phyloP scores from a whole-genome alignment of 352 stramenopile species.

The Globisporangium spiculum region DNA sequence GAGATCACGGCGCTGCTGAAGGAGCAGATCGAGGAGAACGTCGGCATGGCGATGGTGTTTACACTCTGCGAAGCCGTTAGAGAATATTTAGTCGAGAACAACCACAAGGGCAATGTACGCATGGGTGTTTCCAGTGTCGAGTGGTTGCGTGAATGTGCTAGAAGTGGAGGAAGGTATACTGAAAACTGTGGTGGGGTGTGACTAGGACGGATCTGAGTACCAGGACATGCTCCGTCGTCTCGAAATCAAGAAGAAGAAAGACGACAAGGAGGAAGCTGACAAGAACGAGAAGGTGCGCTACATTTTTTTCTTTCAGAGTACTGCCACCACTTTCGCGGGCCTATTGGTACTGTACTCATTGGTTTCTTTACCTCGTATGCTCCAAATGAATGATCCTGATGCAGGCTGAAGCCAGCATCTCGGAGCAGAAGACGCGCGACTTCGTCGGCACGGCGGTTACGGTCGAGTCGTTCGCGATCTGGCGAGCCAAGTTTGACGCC shows the following conservation, averaged over 20 bases:
- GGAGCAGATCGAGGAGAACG: constrained; percentile 72
- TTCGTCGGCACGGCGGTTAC: constrained; percentile 67
- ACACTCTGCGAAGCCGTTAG: constrained; percentile 78
- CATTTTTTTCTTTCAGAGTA: neutral
- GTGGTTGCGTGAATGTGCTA: neutral
- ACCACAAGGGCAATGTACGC: constrained; percentile 78
- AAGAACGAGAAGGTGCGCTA: constrained; percentile 37
- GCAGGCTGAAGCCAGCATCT: constrained; percentile 6
- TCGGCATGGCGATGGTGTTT: constrained; percentile 88
- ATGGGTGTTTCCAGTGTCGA: neutral
- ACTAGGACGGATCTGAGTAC: constrained; percentile 82
- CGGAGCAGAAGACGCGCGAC: constrained; percentile 15
- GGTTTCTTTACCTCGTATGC: neutral
- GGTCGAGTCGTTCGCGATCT: constrained; percentile 68
- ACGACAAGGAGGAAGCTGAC: constrained; percentile 59
- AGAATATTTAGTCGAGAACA: constrained; percentile 88
- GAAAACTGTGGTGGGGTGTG: constrained; percentile 1
- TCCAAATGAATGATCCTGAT: neutral
- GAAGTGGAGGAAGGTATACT: neutral
- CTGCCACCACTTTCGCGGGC: too few species aligned
- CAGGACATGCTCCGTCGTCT: constrained; percentile 87
- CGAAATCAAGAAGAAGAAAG: constrained; percentile 77
- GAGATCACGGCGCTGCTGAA: constrained; percentile 66
- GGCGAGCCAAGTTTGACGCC: constrained; percentile 66
- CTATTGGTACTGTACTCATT: neutral